These are phyloP conservation scores for Saturnispora gosingensis DNA, from an alignment of 805 yeast species.

Conservation along the genomic window DNA sequence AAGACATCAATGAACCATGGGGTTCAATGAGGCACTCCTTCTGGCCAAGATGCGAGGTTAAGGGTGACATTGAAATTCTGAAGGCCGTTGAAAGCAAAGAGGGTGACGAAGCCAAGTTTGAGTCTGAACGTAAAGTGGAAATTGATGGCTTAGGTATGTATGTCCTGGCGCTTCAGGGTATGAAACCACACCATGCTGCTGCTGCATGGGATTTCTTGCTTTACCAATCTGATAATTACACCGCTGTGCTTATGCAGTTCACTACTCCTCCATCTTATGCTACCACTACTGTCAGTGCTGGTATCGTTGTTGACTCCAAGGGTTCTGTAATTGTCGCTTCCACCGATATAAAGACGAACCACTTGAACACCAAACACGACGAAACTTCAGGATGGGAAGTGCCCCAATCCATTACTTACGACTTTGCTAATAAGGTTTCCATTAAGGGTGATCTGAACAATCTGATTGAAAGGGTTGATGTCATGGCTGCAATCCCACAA, in stretches of 20 bases:
- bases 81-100: slow-evolving; percentile 14
- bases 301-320: slow-evolving; percentile 57
- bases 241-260: slow-evolving; percentile 89
- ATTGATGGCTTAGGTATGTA: slow-evolving; percentile 59
- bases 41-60: slow-evolving; percentile 83
- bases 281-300: slow-evolving; percentile 68
- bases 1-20: slow-evolving; percentile 81
- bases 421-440: slow-evolving; percentile 31
- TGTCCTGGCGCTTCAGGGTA: slow-evolving; percentile 95
- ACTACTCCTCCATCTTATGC: slow-evolving; percentile 90
- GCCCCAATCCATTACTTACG: slow-evolving; percentile 60
- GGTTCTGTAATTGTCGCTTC: slow-evolving; percentile 55
- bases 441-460: slow-evolving; percentile 53
- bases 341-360: slow-evolving; percentile 54
- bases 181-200: slow-evolving; percentile 99
- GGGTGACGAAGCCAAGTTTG: slow-evolving; percentile 7
- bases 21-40: slow-evolving; percentile 93
- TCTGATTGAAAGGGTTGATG: slow-evolving; percentile 86
- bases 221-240: slow-evolving; percentile 66
- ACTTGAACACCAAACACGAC: slow-evolving; percentile 48
- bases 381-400: slow-evolving; percentile 89
- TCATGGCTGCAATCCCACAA: slow-evolving; percentile 92
- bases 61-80: slow-evolving; percentile 46
- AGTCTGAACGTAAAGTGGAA: slow-evolving; percentile 9
- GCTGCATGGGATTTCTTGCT: slow-evolving; percentile 91